Evolutionary conservation across 371 early-diverging fungal genomes (phyloP).

Genomic region (Saksenaea oblongispora): DNA sequence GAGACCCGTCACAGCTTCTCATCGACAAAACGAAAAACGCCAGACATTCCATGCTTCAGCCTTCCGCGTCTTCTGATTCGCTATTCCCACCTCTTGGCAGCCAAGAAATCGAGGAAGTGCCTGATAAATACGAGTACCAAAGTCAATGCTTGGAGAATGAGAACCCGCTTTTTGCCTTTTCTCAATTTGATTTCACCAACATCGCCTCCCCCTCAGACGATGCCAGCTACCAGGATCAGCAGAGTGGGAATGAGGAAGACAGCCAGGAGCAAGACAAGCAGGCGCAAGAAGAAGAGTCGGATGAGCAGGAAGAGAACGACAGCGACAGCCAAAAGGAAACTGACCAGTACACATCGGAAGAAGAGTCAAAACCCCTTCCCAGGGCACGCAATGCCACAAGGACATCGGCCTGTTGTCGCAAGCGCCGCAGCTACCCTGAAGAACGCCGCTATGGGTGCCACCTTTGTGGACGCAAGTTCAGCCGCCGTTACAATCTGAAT

Average conservation of each 20-base stretch:
- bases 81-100: neutral
- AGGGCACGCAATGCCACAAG: neutral
- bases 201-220: neutral
- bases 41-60: neutral
- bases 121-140: neutral
- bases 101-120: neutral
- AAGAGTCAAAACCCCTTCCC: neutral
- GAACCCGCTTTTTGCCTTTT: neutral
- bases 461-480: conserved; percentile 56
- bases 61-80: neutral
- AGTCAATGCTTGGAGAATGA: neutral
- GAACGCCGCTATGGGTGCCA: conserved; percentile 41
- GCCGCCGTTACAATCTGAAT: conserved; percentile 70
- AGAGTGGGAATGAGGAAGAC: neutral
- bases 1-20: conserved; percentile 1
- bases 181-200: neutral
- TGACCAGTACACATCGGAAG: conserved; percentile 1
- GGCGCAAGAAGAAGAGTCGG: neutral
- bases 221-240: conserved; percentile 1
- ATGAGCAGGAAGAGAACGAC: neutral
- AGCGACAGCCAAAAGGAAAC: neutral
- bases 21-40: neutral
- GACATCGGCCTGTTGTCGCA: neutral
- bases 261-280: neutral
- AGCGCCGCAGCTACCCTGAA: neutral